These are phyloP conservation scores for Mycena vitilis DNA, from an alignment of 768 basidiomycete species.

Conservation along the genomic window DNA sequence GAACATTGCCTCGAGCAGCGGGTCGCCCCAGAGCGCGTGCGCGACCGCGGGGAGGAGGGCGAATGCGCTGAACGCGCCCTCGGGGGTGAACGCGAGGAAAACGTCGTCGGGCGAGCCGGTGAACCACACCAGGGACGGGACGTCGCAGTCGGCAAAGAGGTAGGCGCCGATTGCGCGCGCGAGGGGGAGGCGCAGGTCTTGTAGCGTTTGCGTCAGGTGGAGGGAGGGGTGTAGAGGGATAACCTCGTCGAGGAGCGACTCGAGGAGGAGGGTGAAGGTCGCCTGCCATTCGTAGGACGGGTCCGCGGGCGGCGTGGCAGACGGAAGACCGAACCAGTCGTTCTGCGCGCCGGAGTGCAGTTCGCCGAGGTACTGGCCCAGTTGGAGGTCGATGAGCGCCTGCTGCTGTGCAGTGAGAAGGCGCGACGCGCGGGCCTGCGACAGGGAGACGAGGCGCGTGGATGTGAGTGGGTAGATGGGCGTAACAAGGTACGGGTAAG, in stretches of 20 bases:
- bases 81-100: constrained; percentile 52
- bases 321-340: constrained; percentile 77
- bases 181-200: constrained; percentile 58
- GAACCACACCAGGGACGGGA: constrained; percentile 74
- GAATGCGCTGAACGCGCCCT: constrained; percentile 45
- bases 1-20: constrained; percentile 77
- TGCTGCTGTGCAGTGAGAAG: constrained; percentile 52
- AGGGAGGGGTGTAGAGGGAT: constrained; percentile 44
- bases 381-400: constrained; percentile 65
- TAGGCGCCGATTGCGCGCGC: constrained; percentile 80
- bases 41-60: constrained; percentile 63
- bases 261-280: constrained; percentile 71
- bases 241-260: constrained; percentile 63
- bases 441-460: constrained; percentile 50
- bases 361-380: constrained; percentile 70
- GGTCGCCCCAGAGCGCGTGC: constrained; percentile 81
- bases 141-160: constrained; percentile 82
- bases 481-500: constrained; percentile 66
- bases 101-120: constrained; percentile 70
- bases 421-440: constrained; percentile 49
- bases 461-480: constrained; percentile 52
- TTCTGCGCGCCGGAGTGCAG: constrained; percentile 77
- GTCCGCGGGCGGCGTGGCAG: constrained; percentile 43
- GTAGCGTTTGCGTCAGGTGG: constrained; percentile 46
- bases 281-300: constrained; percentile 81